phyloP scores from a whole-genome alignment of 306 rosid genomes.

The Pterocarpus santalinus region DNA sequence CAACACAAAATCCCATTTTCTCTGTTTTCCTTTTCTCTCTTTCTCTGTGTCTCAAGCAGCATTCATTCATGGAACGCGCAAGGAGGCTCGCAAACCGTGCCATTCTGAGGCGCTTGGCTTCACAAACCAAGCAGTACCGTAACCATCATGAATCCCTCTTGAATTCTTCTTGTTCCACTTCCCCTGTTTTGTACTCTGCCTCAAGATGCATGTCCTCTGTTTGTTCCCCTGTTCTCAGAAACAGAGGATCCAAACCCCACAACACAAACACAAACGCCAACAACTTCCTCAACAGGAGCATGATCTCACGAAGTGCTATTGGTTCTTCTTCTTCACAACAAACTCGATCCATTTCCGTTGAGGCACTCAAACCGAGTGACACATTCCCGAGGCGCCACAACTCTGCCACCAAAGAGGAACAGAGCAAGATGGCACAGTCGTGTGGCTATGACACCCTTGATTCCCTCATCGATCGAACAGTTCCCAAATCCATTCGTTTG shows the following conservation, averaged over 20 bases:
- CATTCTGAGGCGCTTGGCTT: slow-evolving; percentile 79
- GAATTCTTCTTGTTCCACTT: slow-evolving; percentile 48
- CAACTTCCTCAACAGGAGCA: slow-evolving; percentile 42
- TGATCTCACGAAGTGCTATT: slow-evolving; percentile 37
- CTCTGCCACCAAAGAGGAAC: slow-evolving; percentile 94
- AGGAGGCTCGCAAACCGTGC: slow-evolving; percentile 90
- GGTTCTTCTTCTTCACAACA: slow-evolving; percentile 43
- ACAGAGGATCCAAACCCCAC: slow-evolving; percentile 53
- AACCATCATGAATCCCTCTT: slow-evolving; percentile 56
- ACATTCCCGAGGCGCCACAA: slow-evolving; percentile 94
- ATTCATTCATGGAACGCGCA: slow-evolving; percentile 90
- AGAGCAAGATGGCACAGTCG: slow-evolving; percentile 70
- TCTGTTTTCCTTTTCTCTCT: background rate
- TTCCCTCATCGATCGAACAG: slow-evolving; percentile 87
- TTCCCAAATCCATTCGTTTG: slow-evolving; percentile 86
- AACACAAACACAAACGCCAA: background rate
- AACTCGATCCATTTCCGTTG: slow-evolving; percentile 82
- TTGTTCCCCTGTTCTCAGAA: slow-evolving; percentile 58
- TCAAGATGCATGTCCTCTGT: slow-evolving; percentile 81
- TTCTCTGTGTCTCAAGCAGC: slow-evolving; percentile 17
- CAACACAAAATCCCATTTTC: slow-evolving; percentile 6
- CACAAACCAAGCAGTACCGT: slow-evolving; percentile 76
- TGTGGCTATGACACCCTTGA: slow-evolving; percentile 75
- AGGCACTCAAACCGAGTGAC: slow-evolving; percentile 86
- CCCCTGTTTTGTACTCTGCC: slow-evolving; percentile 66